Base-by-base conservation (phyloP, 2,329 filamentous ascomycete species). In the Penicillium sp. region DNA sequence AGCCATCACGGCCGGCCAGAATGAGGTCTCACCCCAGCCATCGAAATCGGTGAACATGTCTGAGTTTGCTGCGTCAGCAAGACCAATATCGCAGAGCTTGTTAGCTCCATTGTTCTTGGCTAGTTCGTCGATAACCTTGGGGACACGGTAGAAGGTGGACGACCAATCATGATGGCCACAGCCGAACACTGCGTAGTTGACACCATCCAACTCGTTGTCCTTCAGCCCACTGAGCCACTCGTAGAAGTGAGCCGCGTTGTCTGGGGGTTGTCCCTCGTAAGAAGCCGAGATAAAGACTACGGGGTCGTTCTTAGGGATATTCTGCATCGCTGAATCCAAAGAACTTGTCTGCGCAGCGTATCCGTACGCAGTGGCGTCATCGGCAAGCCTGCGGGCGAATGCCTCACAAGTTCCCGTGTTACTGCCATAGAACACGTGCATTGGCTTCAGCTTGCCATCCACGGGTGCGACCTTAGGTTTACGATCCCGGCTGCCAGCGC, bases 341-440 rank as follows among this genome's bases (percentile, higher is more conserved):
- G 81, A 79, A 23, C 82, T 79, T 2, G 88, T 74, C 3, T 77
- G 78, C 6, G 84, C 83, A 4, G 70, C 73, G 71, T 86, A 91
- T 0, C 89, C 89, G 63, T 85, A 84, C 3, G 72, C 71, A 2
- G 77, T 66, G 0, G 87, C 87, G 66, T 86, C 82, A 9, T 80
- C 78, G 0, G 86, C 86, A 12, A 91, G 71, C 29, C 83, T 79
- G 61, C 87, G 82, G 1, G 89, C 86, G 46, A 91, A 80, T 1
- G 85, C 80, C 71, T 91, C 87, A 69, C 89, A 92, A 1, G 89
- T 92, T 0, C 89, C 89, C 2, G 85, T 86, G 68, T 91, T 90
- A 19, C 86, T 89, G 2, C 89, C 89, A 67, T 89, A 92, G 43
- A 87, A 82, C 21, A 93, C 82, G n/a, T 82, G 82, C 62, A 93